phyloP scores from a whole-genome alignment of 352 stramenopile species.

The Globisporangium abappressorium region DNA sequence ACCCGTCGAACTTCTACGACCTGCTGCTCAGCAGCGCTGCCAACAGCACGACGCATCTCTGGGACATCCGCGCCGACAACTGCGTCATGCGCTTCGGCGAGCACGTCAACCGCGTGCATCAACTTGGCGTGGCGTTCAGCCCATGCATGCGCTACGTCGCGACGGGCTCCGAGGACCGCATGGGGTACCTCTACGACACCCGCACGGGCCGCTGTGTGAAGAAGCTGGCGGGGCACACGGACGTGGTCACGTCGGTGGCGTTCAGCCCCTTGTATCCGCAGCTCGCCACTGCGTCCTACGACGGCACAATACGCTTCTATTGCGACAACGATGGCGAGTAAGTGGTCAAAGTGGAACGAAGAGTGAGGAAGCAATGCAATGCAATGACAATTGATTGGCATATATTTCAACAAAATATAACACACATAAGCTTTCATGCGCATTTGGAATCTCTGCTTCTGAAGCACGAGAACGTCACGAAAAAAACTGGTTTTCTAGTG shows the following conservation, averaged over 20 bases:
- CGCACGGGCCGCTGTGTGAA: constrained; percentile 58
- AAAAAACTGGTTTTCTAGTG: constrained; percentile 15
- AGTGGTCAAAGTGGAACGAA: background rate
- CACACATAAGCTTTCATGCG: constrained; percentile 33
- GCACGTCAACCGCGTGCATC: constrained; percentile 83
- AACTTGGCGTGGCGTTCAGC: constrained; percentile 70
- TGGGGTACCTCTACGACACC: constrained; percentile 85
- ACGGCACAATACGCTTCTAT: constrained; percentile 69
- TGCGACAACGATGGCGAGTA: constrained; percentile 14
- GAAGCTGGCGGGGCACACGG: constrained; percentile 62
- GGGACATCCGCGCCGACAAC: constrained; percentile 85
- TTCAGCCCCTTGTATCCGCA: constrained; percentile 81
- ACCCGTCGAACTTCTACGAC: constrained; percentile 80
- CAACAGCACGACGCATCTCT: constrained; percentile 73
- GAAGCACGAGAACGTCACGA: constrained; percentile 17
- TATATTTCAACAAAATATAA: constrained; percentile 38
- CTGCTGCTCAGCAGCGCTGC: constrained; percentile 72
- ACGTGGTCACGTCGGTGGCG: constrained; percentile 74
- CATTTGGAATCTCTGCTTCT: constrained; percentile 16
- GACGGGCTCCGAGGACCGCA: constrained; percentile 82
- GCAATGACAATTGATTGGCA: constrained; percentile 23
- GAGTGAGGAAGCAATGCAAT: background rate
- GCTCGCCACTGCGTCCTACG: constrained; percentile 79
- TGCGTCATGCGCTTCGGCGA: constrained; percentile 83
- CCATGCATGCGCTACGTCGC: constrained; percentile 90